Conservation (phyloP, 805 yeast genomes). For the Kodamaea fukazawae region DNA sequence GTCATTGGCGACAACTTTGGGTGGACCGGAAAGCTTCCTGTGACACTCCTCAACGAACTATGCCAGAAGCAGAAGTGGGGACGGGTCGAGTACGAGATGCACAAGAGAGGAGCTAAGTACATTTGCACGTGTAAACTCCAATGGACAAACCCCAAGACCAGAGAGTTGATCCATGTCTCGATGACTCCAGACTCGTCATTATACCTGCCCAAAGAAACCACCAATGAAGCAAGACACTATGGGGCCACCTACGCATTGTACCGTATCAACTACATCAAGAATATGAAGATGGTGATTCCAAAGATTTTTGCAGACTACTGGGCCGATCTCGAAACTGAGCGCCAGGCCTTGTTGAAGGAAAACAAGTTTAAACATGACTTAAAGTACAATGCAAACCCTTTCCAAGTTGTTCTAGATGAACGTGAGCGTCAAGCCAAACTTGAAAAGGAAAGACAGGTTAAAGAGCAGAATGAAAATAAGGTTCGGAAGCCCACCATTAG, state of each 20-base stretch:
- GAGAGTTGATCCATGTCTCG: constrained; percentile 56
- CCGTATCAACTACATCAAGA: constrained; percentile 75
- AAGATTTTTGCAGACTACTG: constrained; percentile 76
- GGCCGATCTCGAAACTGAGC: constrained; percentile 63
- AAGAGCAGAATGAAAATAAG: constrained; percentile 49
- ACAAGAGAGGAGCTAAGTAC: constrained; percentile 19
- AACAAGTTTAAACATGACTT: constrained; percentile 48
- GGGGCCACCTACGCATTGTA: constrained; percentile 88
- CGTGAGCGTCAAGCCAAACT: constrained; percentile 42
- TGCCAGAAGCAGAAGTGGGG: constrained; percentile 91
- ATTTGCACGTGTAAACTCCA: constrained; percentile 59
- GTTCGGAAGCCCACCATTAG: constrained; percentile 45
- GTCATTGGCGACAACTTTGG: constrained; percentile 59
- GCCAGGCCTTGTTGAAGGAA: constrained; percentile 47
- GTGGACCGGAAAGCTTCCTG: constrained; percentile 96
- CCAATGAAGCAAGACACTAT: constrained; percentile 84
- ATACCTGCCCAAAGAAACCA: constrained; percentile 68
- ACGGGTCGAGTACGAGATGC: constrained; percentile 76
- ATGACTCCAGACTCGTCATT: constrained; percentile 52
- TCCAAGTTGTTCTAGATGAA: constrained; percentile 60
- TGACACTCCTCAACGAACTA: constrained; percentile 77
- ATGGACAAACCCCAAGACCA: constrained; percentile 79
- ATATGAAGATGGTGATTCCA: constrained; percentile 84
- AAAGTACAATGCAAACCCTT: constrained; percentile 73
- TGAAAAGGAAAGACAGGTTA: constrained; percentile 47